phyloP scores from a whole-genome alignment of 208 protist genomes.

The Leishmania martiniquensis region DNA sequence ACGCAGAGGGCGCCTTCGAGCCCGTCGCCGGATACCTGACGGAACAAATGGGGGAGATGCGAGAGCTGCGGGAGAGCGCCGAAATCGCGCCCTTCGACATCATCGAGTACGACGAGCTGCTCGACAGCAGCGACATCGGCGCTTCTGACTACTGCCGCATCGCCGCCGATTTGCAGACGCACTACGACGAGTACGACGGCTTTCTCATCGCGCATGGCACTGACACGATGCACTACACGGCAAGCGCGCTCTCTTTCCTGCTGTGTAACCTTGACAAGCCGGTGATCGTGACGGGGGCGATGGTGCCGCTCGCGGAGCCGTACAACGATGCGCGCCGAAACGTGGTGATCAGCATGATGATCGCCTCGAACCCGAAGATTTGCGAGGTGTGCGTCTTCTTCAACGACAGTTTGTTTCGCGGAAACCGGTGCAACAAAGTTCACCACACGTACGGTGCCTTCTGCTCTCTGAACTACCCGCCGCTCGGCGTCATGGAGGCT shows the following conservation, averaged over 20 bases:
- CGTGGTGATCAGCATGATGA: conserved; percentile 83
- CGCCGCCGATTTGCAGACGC: conserved; percentile 52
- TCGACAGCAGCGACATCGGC: conserved; percentile 90
- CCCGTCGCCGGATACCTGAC: conserved; percentile 75
- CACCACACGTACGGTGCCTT: conserved; percentile 91
- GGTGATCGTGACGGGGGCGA: conserved; percentile 96
- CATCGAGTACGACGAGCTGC: conserved; percentile 74
- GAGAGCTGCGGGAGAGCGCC: conserved; percentile 40
- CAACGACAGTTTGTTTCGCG: conserved; percentile 91
- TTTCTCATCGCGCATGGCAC: conserved; percentile 98
- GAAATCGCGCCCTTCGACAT: conserved; percentile 79
- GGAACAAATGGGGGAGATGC: conserved; percentile 66
- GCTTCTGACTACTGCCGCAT: conserved; percentile 80
- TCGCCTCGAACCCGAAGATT: conserved; percentile 83
- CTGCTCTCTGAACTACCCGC: conserved; percentile 79
- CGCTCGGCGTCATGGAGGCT: conserved; percentile 88
- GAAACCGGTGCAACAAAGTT: conserved; percentile 93
- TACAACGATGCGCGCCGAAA: conserved; percentile 92
- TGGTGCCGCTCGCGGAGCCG: conserved; percentile 89
- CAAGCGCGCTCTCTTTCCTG: conserved; percentile 96
- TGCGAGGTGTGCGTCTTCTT: conserved; percentile 97
- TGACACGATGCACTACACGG: conserved; percentile 98
- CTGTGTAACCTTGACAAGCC: conserved; percentile 96
- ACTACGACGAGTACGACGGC: conserved; percentile 95
- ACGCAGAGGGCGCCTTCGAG: conserved; percentile 57